These are phyloP conservation scores for Nakazawaea pomicola DNA, from an alignment of 805 yeast species.

Conservation along the genomic window DNA sequence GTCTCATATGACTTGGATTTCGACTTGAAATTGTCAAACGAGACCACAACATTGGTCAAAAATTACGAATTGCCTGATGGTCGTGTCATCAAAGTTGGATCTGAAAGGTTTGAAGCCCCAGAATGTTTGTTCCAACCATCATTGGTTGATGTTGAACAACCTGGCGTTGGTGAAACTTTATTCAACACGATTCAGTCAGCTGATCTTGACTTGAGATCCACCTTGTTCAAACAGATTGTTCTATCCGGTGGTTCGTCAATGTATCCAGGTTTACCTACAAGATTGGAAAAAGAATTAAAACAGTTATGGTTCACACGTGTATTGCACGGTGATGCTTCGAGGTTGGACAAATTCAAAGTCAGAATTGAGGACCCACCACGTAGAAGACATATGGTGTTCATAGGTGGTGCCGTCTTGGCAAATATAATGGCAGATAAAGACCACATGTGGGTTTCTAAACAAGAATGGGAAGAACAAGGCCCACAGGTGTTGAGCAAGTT, in stretches of 20 bases:
- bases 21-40: slow-evolving; percentile 82
- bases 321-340: slow-evolving; percentile 76
- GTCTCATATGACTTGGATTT: slow-evolving; percentile 91
- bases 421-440: slow-evolving; percentile 98
- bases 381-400: slow-evolving; percentile 97
- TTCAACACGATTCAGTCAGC: slow-evolving; percentile 93
- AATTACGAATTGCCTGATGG: slow-evolving; percentile 95
- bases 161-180: slow-evolving; percentile 90
- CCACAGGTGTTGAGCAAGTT: slow-evolving; percentile 78
- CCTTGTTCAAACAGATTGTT: slow-evolving; percentile 87
- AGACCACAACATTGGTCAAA: slow-evolving; percentile 93
- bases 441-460: slow-evolving; percentile 95
- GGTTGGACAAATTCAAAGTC: slow-evolving; percentile 89
- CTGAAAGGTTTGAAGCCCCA: slow-evolving; percentile 95
- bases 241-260: slow-evolving; percentile 96
- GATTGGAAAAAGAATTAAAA: slow-evolving; percentile 92
- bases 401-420: slow-evolving; percentile 98
- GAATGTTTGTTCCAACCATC: slow-evolving; percentile 96
- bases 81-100: slow-evolving; percentile 86
- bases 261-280: slow-evolving; percentile 97
- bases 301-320: slow-evolving; percentile 93
- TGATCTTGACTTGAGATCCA: slow-evolving; percentile 86
- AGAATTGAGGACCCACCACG: slow-evolving; percentile 98
- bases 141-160: slow-evolving; percentile 92
- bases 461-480: slow-evolving; percentile 98